A percentile compares a stretch with the other conserved stretches of the same genome.
Conservation (phyloP, 345 rosid genomes). For the Camelina hispida region DNA sequence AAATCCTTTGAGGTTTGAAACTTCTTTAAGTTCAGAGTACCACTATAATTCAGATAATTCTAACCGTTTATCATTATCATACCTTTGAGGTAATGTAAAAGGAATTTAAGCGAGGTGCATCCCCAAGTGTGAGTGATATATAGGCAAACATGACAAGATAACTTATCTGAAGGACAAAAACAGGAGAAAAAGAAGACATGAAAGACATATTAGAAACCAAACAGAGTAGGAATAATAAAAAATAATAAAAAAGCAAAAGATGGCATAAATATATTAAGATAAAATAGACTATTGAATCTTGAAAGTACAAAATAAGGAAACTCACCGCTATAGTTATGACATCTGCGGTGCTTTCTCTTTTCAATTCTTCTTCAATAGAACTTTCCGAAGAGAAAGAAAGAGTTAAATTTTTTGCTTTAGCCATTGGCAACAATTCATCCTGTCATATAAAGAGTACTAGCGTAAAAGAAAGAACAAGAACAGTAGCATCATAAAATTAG, state of each 20-base stretch:
- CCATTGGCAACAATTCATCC: conserved; percentile 89
- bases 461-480: conserved; percentile 11
- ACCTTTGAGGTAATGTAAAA: conserved; percentile 93
- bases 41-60: background rate
- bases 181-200: conserved; percentile 16
- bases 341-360: conserved; percentile 98
- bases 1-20: conserved; percentile 1
- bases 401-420: conserved; percentile 66
- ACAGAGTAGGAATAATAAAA: background rate
- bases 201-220: conserved; percentile 12
- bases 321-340: conserved; percentile 81
- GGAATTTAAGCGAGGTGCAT: conserved; percentile 67
- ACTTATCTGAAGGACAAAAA: conserved; percentile 73
- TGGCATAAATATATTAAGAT: background rate
- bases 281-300: background rate
- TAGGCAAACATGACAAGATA: conserved; percentile 99
- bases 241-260: background rate
- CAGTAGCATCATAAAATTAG: background rate
- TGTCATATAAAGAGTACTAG: conserved; percentile 46
- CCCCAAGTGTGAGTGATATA: conserved; percentile 90
- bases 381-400: conserved; percentile 96
- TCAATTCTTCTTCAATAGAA: conserved; percentile 92
- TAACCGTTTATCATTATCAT: conserved; percentile 30
- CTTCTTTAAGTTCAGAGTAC: background rate
- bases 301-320: background rate